These are phyloP conservation scores for Sclerotinia trifoliorum DNA, from an alignment of 2,329 filamentous ascomycete genomes.

Conservation along the genomic window DNA sequence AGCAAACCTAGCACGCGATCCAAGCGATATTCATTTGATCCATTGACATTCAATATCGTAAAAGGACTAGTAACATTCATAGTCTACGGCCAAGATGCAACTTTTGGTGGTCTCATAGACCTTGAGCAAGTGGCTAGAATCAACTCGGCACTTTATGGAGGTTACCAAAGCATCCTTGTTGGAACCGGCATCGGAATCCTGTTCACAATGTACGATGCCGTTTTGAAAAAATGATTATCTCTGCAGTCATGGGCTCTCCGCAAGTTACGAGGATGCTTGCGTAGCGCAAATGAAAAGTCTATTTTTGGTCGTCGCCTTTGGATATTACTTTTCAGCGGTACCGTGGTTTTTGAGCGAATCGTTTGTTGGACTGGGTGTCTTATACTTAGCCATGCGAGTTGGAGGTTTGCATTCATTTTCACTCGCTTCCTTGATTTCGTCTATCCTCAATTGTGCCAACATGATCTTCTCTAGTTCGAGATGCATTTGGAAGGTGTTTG, in stretches of 20 bases:
- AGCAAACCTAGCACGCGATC: constrained; percentile 45
- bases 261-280: neutral
- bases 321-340: constrained; percentile 2
- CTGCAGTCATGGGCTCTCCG: neutral
- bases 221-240: constrained; percentile 60
- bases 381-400: neutral
- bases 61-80: constrained; percentile 82
- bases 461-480: constrained; percentile 21
- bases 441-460: constrained; percentile 22
- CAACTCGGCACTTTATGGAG: constrained; percentile 66
- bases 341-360: neutral
- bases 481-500: constrained; percentile 22
- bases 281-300: neutral
- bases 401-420: neutral
- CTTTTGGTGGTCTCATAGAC: constrained; percentile 61
- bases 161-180: constrained; percentile 67
- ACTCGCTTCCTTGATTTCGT: constrained; percentile 17
- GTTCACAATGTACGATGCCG: constrained; percentile 74
- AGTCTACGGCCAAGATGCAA: constrained; percentile 69
- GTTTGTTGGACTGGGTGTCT: neutral
- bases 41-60: constrained; percentile 83
- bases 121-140: constrained; percentile 61
- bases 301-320: neutral
- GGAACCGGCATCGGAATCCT: constrained; percentile 67
- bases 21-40: constrained; percentile 68